phyloP scores from a whole-genome alignment of 345 rosid species.

The Dovyalis caffra region DNA sequence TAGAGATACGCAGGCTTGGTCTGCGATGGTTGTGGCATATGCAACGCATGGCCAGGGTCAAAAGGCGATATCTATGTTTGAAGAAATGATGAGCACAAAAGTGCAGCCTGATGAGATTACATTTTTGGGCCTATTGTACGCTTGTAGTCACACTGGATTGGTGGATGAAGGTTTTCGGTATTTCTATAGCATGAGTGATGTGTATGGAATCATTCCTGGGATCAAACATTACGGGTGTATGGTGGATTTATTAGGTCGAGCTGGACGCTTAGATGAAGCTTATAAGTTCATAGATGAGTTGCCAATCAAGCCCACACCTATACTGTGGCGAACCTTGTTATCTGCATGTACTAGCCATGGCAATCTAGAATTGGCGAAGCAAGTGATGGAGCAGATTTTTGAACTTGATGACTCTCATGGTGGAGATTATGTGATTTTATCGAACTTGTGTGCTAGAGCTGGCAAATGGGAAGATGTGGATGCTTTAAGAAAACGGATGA shows the following conservation, averaged over 20 bases:
- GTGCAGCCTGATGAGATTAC: slow-evolving; percentile 37
- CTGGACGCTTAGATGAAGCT: slow-evolving; percentile 36
- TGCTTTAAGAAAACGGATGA: slow-evolving; percentile 56
- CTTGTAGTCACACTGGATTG: slow-evolving; percentile 45
- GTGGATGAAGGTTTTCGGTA: slow-evolving; percentile 36
- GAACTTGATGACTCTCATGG: slow-evolving; percentile 30
- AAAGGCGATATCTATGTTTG: slow-evolving; percentile 34
- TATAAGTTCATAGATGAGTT: slow-evolving; percentile 33
- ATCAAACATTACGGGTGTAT: slow-evolving; percentile 51
- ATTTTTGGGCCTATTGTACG: slow-evolving; percentile 38
- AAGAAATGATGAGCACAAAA: slow-evolving; percentile 36
- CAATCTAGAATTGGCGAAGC: slow-evolving; percentile 19
- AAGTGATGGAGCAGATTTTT: slow-evolving; percentile 16
- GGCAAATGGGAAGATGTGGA: slow-evolving; percentile 75
- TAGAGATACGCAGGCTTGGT: slow-evolving; percentile 44
- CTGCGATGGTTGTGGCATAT: slow-evolving; percentile 41
- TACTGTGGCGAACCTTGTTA: slow-evolving; percentile 39
- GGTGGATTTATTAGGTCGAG: slow-evolving; percentile 54
- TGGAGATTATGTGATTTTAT: slow-evolving; percentile 40
- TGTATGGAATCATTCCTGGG: slow-evolving; percentile 29
- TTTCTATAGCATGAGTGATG: slow-evolving; percentile 34
- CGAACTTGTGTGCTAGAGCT: slow-evolving; percentile 66
- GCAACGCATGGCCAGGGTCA: slow-evolving; percentile 42
- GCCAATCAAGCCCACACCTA: slow-evolving; percentile 39
- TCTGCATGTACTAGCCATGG: slow-evolving; percentile 36